phyloP scores from a whole-genome alignment of 139 green algal genomes.

The Closterium sp. region DNA sequence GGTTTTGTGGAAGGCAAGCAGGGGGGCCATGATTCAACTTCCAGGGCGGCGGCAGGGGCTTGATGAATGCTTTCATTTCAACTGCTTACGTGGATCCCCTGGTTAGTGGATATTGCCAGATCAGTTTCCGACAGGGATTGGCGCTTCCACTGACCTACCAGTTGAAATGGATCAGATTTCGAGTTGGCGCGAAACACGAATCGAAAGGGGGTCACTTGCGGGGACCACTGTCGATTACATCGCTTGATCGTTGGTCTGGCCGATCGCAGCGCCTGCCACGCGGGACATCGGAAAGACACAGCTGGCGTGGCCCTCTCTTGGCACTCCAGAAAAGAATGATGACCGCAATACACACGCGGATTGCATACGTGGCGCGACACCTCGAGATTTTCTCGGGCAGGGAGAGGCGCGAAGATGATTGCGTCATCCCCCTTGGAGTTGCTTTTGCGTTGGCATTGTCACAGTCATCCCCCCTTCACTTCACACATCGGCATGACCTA shows the following conservation, averaged over 20 bases:
- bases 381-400: neutral
- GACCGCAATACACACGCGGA: neutral
- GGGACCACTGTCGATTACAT: neutral
- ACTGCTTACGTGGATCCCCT: neutral
- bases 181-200: neutral
- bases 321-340: neutral
- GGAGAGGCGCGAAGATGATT: neutral
- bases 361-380: neutral
- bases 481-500: no score
- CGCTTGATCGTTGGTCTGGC: neutral
- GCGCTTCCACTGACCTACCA: neutral
- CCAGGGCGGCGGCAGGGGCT: neutral
- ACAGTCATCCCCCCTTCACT: neutral
- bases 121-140: neutral
- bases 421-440: neutral
- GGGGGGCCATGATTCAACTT: neutral
- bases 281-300: neutral
- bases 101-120: neutral
- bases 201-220: neutral
- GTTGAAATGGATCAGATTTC: neutral
- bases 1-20: neutral
- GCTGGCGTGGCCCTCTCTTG: neutral
- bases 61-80: neutral
- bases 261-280: neutral
- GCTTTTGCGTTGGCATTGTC: neutral